Evolutionary conservation across 2,329 filamentous ascomycete species (phyloP).

Genomic region (Cladosporium sphaerospermum): DNA sequence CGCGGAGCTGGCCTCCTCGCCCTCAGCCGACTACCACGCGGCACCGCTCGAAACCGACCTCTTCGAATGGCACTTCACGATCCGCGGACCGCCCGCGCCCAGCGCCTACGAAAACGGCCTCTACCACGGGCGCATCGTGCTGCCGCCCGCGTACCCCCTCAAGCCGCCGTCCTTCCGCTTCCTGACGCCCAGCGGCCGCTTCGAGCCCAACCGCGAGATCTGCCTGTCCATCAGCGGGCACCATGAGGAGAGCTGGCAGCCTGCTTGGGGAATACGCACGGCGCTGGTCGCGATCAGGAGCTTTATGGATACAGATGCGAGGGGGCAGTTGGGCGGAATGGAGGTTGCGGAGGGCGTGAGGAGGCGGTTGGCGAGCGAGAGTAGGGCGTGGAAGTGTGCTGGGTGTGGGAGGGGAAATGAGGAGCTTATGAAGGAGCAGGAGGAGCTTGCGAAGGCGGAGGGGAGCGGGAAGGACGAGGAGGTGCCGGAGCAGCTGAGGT

Average conservation of each 20-base stretch:
- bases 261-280: constrained; percentile 92
- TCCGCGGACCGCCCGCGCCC: constrained; percentile 75
- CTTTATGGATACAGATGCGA: constrained; percentile 89
- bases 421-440: constrained; percentile 67
- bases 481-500: constrained; percentile 51
- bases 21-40: constrained; percentile 80
- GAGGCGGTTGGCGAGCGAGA: constrained; percentile 62
- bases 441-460: constrained; percentile 45
- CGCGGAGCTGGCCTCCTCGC: constrained; percentile 70
- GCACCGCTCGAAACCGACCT: constrained; percentile 81
- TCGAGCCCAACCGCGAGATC: constrained; percentile 95
- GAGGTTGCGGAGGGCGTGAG: constrained; percentile 66
- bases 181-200: constrained; percentile 81
- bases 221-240: constrained; percentile 90
- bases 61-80: constrained; percentile 98
- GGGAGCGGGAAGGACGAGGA: constrained; percentile 36
- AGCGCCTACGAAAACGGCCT: constrained; percentile 75
- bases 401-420: constrained; percentile 65
- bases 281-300: constrained; percentile 71
- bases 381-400: constrained; percentile 59
- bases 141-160: constrained; percentile 83
- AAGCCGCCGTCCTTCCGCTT: constrained; percentile 95
- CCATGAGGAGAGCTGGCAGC: constrained; percentile 98
- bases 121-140: constrained; percentile 91
- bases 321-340: constrained; percentile 83